Evolutionary conservation across 2,329 filamentous ascomycete genomes (phyloP), one percentile per base, ranked within the genome.

Genomic region (Zymoseptoria crescenta): DNA sequence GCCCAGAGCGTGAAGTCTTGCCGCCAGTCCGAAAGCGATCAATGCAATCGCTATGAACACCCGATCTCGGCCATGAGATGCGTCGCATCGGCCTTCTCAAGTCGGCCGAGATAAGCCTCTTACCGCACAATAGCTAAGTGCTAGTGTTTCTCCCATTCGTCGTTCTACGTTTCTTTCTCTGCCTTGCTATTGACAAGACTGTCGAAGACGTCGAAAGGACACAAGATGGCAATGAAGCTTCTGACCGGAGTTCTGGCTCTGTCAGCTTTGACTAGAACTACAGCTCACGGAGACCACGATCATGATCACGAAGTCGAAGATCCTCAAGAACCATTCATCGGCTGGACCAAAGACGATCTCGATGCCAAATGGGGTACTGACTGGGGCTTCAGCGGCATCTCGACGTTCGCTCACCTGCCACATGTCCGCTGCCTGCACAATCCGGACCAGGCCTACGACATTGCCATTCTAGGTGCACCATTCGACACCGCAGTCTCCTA

Each of bases 401-500:
- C 65, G 48, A 73, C 69, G 4, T 72, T 70, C 54, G 78, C 78
- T 27, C 78, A 80, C 67, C 70, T 81, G 7, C 76, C 75, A 13
- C 76, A 80, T 64, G 73, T 71, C 3, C 72, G 75, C 27, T 81
- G 79, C 67, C 71, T 81, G 53, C 79, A 75, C n/a, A 67, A 77
- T 55, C 78, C 78, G 8, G 69, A 71, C n/a, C 62, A 62, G 13
- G 65, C 69, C 53, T 80, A 74, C 61, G 79, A 81, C 59, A 79
- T 80, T 57, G 78, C 73, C 8, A 76, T 80, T 49, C 70, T 80
- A 3, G 78, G 78, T 2, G 78, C 75, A 3, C 78, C 78, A 0
- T 80, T 80, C 61, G 78, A 80, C 61, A 80, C 78, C 2, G 75
- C 77, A 24, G 77, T 79, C 0, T 75, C 72, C 55, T 80, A 80